Evolutionary conservation across 192 early-diverging fungal species (phyloP), one percentile per base, ranked within the genome.

Genomic region (Umbelopsis vinacea): DNA sequence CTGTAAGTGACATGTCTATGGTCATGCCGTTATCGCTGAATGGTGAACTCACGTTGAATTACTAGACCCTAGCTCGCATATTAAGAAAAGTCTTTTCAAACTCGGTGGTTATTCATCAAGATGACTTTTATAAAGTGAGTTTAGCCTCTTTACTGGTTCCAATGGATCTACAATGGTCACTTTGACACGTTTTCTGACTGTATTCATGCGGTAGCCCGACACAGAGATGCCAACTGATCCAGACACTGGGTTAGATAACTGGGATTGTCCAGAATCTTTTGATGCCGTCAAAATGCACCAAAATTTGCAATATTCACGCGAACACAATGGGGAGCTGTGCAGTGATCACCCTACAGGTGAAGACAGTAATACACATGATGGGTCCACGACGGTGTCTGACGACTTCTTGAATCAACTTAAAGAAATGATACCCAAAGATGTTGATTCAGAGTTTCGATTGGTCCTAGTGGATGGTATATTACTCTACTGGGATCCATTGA

Each of bases 381-480:
- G 66, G n/a, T 68, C 75, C 7, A 38, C 38, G 47, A 52, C 24
- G 52, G 48, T 52, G 21, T 67, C n/a, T 15, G 67, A 23, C 10
- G 48, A 29, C 53, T 52, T 24, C 52, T 21, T 46, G 67, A 21
- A 68, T 5, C 37, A 52, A 2, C 37, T 70, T 12, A 26, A 46
- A 45, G 22, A 43, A 21, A 69, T 48, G 46, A 67, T 53, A 52
- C 23, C 33, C 17, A 21, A 60, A 37, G 14, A 46, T 57, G 46
- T 68, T 22, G 45, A 77, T 6, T 55, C 77, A 22, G 60, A 72
- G 21, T 73, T 57, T 69, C 52, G 66, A 1, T 82, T 87, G 67
- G 69, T 88, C 38, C 79, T 93, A 12, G 78, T 91, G 19, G 95
- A 97, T 71, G 95, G 95, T 9, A 93, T 97, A 69, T 81, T 97